A percentile compares a stretch with the other conserved stretches of the same genome.
phyloP scores from a whole-genome alignment of 2,329 filamentous ascomycete species.

The Penicillium brasilianum region DNA sequence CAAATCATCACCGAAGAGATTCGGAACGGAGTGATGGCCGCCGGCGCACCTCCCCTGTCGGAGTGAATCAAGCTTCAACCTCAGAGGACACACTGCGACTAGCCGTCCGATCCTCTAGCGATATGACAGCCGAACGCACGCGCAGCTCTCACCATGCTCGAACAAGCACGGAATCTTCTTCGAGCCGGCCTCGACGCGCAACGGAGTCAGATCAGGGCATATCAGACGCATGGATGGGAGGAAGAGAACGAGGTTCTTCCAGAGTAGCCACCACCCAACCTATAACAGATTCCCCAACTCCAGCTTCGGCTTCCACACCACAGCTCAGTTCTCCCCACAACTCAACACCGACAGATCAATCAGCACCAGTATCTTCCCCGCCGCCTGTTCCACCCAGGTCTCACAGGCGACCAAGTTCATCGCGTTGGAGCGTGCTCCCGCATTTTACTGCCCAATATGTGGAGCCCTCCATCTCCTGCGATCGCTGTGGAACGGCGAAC shows the following conservation, averaged over 20 bases:
- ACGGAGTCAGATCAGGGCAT: constrained; percentile 40
- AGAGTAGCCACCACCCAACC: constrained; percentile 32
- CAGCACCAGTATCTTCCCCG: constrained; percentile 19
- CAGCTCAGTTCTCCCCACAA: constrained; percentile 7
- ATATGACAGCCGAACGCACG: constrained; percentile 42
- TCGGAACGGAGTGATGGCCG: constrained; percentile 43
- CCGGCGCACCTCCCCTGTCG: constrained; percentile 42
- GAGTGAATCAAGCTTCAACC: constrained; percentile 38
- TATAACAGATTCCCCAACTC: constrained; percentile 32
- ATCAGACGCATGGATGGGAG: constrained; percentile 32
- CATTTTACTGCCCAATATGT: constrained; percentile 52
- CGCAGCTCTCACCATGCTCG: constrained; percentile 34
- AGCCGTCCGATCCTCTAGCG: constrained; percentile 42
- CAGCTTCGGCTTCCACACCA: constrained; percentile 13
- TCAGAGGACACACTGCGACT: constrained; percentile 43
- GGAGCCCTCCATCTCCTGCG: constrained; percentile 77
- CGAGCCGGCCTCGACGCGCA: constrained; percentile 37
- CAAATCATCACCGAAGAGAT: constrained; percentile 41
- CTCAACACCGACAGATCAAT: constrained; percentile 16
- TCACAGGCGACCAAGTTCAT: constrained; percentile 38
- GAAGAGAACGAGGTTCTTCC: constrained; percentile 30
- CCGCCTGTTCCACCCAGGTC: constrained; percentile 26
- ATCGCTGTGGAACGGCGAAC: constrained; percentile 69
- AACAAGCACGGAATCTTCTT: constrained; percentile 32
- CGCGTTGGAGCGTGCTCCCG: constrained; percentile 37